These are phyloP conservation scores for Calonectria montana DNA, from an alignment of 2,329 filamentous ascomycete species.

Conservation along the genomic window DNA sequence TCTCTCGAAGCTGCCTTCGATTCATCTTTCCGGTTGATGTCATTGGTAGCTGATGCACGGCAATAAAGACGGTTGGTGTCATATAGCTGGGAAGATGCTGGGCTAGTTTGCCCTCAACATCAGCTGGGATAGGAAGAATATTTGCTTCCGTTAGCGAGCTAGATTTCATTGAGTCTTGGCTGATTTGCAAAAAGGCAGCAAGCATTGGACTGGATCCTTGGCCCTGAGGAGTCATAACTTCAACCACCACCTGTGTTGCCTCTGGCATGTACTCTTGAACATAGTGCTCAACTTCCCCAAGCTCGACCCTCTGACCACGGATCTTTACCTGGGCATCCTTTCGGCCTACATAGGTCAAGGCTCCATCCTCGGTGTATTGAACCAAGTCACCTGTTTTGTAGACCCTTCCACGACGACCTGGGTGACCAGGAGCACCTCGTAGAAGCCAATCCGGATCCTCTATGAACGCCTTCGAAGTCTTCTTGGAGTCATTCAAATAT, in stretches of 20 bases:
- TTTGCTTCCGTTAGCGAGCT: no score
- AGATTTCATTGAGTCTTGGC: background rate
- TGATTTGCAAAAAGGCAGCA: background rate
- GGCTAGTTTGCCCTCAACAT: background rate
- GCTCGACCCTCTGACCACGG: slow-evolving; percentile 27
- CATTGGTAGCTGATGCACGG: slow-evolving; percentile 21
- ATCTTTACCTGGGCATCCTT: slow-evolving; percentile 27
- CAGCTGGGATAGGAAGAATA: background rate
- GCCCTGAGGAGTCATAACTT: background rate
- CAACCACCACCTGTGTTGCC: background rate
- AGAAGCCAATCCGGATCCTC: slow-evolving; percentile 51
- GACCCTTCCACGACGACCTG: slow-evolving; percentile 33
- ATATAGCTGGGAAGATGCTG: slow-evolving; percentile 32
- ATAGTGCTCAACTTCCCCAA: slow-evolving; percentile 19
- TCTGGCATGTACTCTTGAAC: slow-evolving; percentile 1
- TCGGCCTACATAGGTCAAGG: slow-evolving; percentile 48
- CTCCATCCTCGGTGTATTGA: slow-evolving; percentile 52
- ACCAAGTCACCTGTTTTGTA: slow-evolving; percentile 63
- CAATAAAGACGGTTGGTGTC: slow-evolving; percentile 29
- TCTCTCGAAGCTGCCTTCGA: slow-evolving; percentile 18
- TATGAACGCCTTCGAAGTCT: slow-evolving; percentile 45
- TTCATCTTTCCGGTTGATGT: slow-evolving; percentile 29
- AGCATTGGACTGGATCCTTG: background rate
- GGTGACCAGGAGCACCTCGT: background rate
- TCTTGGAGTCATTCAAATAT: slow-evolving; percentile 55